These are phyloP conservation scores for Diaporthe sp. DNA, from an alignment of 2,329 filamentous ascomycete species.

Conservation along the genomic window DNA sequence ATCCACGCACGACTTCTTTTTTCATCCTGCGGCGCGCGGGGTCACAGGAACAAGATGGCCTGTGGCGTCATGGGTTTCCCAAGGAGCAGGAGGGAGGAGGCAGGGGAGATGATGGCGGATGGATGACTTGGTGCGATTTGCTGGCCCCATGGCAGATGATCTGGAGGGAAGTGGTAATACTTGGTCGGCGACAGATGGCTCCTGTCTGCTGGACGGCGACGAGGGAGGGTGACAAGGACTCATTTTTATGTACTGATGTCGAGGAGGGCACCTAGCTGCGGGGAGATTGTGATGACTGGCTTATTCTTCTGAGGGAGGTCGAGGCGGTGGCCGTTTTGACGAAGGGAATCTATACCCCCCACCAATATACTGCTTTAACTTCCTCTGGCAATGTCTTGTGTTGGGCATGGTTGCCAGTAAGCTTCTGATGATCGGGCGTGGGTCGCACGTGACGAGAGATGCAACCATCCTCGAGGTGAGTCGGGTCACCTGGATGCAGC, in stretches of 20 bases:
- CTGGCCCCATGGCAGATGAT: not conserved
- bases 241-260: not conserved
- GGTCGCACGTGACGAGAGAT: not conserved
- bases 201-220: not conserved
- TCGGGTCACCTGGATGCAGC: not conserved
- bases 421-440: not conserved
- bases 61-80: not conserved
- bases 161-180: not conserved
- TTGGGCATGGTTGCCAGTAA: not conserved
- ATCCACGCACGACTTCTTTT: not conserved
- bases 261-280: not conserved
- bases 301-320: constrained; percentile 38
- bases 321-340: constrained; percentile 39
- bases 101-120: too few species aligned
- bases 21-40: not conserved
- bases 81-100: not conserved
- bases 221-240: not conserved
- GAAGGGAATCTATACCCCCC: constrained; percentile 42
- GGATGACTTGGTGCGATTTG: not conserved
- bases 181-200: not conserved
- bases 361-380: constrained; percentile 33
- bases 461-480: not conserved
- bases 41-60: not conserved
- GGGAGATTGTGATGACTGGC: constrained; percentile 34
- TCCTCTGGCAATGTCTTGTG: not conserved